Percentiles rank a stretch among this genome's conserved stretches.
phyloP scores from a whole-genome alignment of 163 green algal species.

The Volvox carteri region DNA sequence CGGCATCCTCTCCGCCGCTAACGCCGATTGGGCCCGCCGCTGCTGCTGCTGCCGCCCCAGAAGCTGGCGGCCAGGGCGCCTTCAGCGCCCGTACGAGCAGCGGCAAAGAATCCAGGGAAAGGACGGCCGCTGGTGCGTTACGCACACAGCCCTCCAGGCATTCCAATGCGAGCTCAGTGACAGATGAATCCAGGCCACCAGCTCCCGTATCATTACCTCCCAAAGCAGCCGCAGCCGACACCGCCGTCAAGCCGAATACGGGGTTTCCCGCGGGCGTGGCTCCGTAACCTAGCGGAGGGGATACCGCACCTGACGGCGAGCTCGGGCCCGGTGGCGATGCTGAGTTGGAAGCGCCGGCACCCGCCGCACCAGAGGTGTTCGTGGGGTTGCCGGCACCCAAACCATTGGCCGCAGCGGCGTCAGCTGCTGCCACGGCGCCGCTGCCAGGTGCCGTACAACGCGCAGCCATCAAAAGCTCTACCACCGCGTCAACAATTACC shows the following conservation, averaged over 20 bases:
- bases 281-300: neutral
- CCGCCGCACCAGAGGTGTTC: neutral
- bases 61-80: neutral
- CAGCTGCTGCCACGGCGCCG: neutral
- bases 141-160: conserved; percentile 7
- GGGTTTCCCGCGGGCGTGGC: neutral
- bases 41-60: neutral
- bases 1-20: neutral
- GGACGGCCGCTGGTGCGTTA: conserved; percentile 6
- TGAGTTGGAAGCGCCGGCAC: neutral
- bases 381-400: neutral
- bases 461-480: conserved; percentile 29
- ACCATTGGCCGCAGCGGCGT: neutral
- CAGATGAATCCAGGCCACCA: neutral
- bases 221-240: neutral
- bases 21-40: no score
- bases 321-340: neutral
- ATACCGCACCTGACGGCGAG: neutral
- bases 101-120: conserved; percentile 37
- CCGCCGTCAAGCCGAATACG: neutral
- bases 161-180: neutral
- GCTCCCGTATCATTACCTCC: neutral
- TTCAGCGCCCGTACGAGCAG: conserved; percentile 24
- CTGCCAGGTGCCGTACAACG: neutral
- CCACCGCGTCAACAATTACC: neutral